Evolutionary conservation across 495 filamentous ascomycete species (phyloP).

Genomic region (Symbiotaphrina buchneri): DNA sequence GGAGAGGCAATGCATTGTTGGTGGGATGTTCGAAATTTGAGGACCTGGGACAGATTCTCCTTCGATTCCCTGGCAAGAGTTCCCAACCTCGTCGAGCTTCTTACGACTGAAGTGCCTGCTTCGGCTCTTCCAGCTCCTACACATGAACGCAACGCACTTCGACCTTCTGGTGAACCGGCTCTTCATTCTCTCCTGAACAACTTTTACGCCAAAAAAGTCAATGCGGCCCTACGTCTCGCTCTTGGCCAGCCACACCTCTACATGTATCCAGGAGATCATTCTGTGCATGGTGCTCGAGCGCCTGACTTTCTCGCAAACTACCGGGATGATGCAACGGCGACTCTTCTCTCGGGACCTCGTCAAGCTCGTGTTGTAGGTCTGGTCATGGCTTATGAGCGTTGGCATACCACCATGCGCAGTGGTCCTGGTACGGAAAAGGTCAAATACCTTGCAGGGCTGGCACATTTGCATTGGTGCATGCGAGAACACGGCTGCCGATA

Average conservation of each 20-base stretch:
- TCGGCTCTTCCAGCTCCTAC: constrained; percentile 36
- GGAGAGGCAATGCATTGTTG: constrained; percentile 83
- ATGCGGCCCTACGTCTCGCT: constrained; percentile 49
- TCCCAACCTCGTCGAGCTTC: constrained; percentile 45
- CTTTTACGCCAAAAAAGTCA: constrained; percentile 57
- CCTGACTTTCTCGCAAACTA: constrained; percentile 46
- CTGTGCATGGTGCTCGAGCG: constrained; percentile 7
- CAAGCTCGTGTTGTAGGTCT: constrained; percentile 70
- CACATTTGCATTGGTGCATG: constrained; percentile 73
- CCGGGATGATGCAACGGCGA: constrained; percentile 44
- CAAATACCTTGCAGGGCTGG: constrained; percentile 63
- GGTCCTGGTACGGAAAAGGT: constrained; percentile 60
- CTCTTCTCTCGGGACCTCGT: constrained; percentile 40
- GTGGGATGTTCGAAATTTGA: constrained; percentile 83
- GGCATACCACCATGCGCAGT: constrained; percentile 84
- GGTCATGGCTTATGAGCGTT: constrained; percentile 71
- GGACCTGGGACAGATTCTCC: constrained; percentile 60
- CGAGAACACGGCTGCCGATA: constrained; percentile 82
- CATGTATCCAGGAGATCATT: constrained; percentile 10
- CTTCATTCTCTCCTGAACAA: constrained; percentile 45
- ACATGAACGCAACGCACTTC: constrained; percentile 23
- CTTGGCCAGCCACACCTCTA: constrained; percentile 33
- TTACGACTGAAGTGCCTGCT: constrained; percentile 42
- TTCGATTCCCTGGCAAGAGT: constrained; percentile 49
- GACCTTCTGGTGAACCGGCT: constrained; percentile 51